Evolutionary conservation across 805 yeast genomes (phyloP).

Genomic region (Danielia reshetovae): DNA sequence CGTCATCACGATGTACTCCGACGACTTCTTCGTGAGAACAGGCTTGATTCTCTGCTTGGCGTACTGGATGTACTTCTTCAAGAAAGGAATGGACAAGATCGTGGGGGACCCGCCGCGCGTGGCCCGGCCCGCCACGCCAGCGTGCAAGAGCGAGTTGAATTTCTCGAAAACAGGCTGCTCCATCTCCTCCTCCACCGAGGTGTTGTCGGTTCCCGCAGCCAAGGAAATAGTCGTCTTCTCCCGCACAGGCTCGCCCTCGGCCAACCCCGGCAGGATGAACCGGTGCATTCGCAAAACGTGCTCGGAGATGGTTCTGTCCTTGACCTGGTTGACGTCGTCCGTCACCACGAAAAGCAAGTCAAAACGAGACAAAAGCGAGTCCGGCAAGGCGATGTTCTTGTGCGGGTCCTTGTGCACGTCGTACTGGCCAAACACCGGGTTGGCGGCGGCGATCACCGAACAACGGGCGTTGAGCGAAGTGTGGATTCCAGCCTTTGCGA

Average conservation of each 20-base stretch:
- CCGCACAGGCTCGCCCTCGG: constrained; percentile 91
- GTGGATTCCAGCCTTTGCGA: constrained; percentile 97
- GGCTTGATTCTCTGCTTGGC: constrained; percentile 89
- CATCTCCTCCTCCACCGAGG: constrained; percentile 41
- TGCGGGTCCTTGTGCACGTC: constrained; percentile 96
- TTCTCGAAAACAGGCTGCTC: constrained; percentile 76
- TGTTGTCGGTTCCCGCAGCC: constrained; percentile 77
- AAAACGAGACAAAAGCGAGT: constrained; percentile 92
- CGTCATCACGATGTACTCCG: constrained; percentile 72
- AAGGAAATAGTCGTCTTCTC: constrained; percentile 68
- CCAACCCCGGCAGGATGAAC: constrained; percentile 78
- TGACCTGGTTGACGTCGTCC: constrained; percentile 82
- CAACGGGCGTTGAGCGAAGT: constrained; percentile 95
- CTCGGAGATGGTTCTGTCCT: constrained; percentile 85
- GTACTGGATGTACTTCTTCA: constrained; percentile 89
- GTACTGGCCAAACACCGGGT: constrained; percentile 95
- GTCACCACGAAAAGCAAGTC: constrained; percentile 94
- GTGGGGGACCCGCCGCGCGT: constrained; percentile 24
- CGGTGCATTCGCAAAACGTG: constrained; percentile 94
- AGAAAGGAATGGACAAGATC: constrained; percentile 68
- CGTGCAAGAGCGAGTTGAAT: constrained; percentile 75
- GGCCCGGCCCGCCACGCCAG: constrained; percentile 51
- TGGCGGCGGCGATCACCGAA: constrained; percentile 96
- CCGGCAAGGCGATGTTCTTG: constrained; percentile 94
- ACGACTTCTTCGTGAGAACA: constrained; percentile 69